Conservation (phyloP, 1,284 basidiomycete genomes). For the Apiotrichum laibachii region DNA sequence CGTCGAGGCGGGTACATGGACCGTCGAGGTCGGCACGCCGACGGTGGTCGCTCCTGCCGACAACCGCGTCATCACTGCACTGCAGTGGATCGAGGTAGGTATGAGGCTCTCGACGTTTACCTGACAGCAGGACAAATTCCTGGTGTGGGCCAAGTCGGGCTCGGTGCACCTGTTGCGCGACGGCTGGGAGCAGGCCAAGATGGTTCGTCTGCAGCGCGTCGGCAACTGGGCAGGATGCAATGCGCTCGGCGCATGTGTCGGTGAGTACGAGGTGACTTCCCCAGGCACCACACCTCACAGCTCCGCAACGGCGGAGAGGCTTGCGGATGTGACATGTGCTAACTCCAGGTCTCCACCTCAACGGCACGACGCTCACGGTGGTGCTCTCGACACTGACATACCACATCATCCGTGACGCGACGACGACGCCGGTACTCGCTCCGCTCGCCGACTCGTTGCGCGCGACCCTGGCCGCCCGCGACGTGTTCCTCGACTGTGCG, state of each 20-base stretch:
- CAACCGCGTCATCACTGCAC: conserved; percentile 26
- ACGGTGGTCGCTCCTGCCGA: conserved; percentile 17
- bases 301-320: too few species aligned
- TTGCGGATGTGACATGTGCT: too few species aligned
- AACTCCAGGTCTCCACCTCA: conserved; percentile 29
- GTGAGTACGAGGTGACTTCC: conserved; percentile 24
- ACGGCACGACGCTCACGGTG: conserved; percentile 25
- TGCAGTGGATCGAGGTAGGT: conserved; percentile 39
- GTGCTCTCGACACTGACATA: conserved; percentile 35
- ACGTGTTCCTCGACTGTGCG: conserved; percentile 35
- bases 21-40: conserved; percentile 13
- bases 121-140: conserved; percentile 27
- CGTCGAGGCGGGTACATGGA: conserved; percentile 5
- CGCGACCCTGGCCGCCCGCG: conserved; percentile 29
- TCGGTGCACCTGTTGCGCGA: conserved; percentile 31
- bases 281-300: too few species aligned
- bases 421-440: conserved; percentile 27
- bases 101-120: too few species aligned
- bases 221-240: conserved; percentile 48
- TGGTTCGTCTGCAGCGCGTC: conserved; percentile 26
- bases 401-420: conserved; percentile 33
- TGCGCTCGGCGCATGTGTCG: conserved; percentile 31
- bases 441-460: conserved; percentile 25
- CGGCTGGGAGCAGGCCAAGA: conserved; percentile 21
- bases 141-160: conserved; percentile 42